phyloP scores from a whole-genome alignment of 345 rosid genomes.

The Ceriops zippeliana region DNA sequence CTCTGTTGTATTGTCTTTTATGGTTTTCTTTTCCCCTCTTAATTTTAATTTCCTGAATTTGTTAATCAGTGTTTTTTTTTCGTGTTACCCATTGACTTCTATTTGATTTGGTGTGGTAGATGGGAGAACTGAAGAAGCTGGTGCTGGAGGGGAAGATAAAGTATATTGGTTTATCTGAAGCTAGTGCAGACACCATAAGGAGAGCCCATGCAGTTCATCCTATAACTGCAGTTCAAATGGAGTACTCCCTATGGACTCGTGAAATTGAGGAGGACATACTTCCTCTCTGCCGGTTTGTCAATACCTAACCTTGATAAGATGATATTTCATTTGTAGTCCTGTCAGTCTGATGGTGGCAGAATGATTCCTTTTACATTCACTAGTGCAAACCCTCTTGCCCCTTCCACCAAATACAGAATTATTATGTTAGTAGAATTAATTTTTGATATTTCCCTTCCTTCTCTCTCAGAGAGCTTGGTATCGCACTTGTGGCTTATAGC shows the following conservation, averaged over 20 bases:
- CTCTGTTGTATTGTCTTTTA: no score
- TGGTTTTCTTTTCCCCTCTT: no score
- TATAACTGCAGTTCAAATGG: slow-evolving; percentile 41
- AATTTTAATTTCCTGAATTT: no score
- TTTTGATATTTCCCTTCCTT: no score
- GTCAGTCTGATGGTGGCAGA: no score
- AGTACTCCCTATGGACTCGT: slow-evolving; percentile 41
- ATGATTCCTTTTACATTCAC: no score
- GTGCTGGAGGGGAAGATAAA: slow-evolving; percentile 43
- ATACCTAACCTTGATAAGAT: background rate
- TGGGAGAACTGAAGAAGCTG: slow-evolving; percentile 46
- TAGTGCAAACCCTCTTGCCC: no score
- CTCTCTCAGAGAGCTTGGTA: slow-evolving; percentile 35
- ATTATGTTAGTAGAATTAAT: no score
- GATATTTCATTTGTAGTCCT: no score
- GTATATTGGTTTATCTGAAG: slow-evolving; percentile 41
- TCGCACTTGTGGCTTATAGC: slow-evolving; percentile 34
- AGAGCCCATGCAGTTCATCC: slow-evolving; percentile 45
- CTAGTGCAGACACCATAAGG: slow-evolving; percentile 35
- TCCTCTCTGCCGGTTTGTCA: slow-evolving; percentile 38
- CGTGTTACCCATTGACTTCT: no score
- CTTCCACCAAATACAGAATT: no score
- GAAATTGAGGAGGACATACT: slow-evolving; percentile 37
- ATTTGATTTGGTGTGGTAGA: slow-evolving; percentile 11
- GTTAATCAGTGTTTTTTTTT: no score